Conservation (phyloP, 805 yeast species). For the Metschnikowia chrysomelidarum region DNA sequence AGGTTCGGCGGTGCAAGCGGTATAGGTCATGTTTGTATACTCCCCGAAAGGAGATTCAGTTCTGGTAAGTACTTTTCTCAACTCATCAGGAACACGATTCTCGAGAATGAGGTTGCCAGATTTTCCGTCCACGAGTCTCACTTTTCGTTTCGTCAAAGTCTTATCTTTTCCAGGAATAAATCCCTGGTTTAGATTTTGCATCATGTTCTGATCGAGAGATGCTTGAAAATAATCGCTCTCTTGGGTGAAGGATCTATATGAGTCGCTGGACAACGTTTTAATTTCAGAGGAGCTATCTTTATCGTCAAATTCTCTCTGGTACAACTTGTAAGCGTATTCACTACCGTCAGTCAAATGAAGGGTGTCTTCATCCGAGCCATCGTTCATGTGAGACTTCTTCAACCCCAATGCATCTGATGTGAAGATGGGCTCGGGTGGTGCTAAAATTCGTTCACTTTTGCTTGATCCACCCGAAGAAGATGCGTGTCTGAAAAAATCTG, state of each 20-base stretch:
- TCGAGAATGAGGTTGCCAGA: slow-evolving; percentile 85
- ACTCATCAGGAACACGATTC: slow-evolving; percentile 90
- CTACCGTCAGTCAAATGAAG: slow-evolving; percentile 25
- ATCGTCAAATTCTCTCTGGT: slow-evolving; percentile 33
- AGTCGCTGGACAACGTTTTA: slow-evolving; percentile 28
- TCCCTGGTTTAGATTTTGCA: slow-evolving; percentile 41
- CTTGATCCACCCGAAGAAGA: slow-evolving; percentile 31
- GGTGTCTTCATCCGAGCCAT: slow-evolving; percentile 31
- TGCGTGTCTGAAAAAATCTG: slow-evolving; percentile 29
- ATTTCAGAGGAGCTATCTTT: slow-evolving; percentile 37
- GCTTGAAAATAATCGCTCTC: slow-evolving; percentile 43
- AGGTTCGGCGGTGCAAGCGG: slow-evolving; percentile 94
- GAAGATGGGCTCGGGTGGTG: slow-evolving; percentile 65
- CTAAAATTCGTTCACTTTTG: slow-evolving; percentile 51
- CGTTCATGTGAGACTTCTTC: slow-evolving; percentile 38
- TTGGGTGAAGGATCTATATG: slow-evolving; percentile 24
- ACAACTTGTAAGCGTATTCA: slow-evolving; percentile 34
- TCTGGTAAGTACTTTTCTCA: slow-evolving; percentile 79
- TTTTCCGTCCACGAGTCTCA: slow-evolving; percentile 56
- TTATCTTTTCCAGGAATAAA: slow-evolving; percentile 63
- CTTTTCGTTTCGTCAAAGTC: slow-evolving; percentile 68
- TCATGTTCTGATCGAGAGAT: slow-evolving; percentile 47
- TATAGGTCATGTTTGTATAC: slow-evolving; percentile 92
- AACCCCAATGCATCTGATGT: slow-evolving; percentile 63
- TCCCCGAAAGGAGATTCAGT: slow-evolving; percentile 80